A percentile compares a stretch with the other conserved stretches of the same genome.
phyloP scores from a whole-genome alignment of 1,284 basidiomycete genomes.

The Pseudozyma thailandica region DNA sequence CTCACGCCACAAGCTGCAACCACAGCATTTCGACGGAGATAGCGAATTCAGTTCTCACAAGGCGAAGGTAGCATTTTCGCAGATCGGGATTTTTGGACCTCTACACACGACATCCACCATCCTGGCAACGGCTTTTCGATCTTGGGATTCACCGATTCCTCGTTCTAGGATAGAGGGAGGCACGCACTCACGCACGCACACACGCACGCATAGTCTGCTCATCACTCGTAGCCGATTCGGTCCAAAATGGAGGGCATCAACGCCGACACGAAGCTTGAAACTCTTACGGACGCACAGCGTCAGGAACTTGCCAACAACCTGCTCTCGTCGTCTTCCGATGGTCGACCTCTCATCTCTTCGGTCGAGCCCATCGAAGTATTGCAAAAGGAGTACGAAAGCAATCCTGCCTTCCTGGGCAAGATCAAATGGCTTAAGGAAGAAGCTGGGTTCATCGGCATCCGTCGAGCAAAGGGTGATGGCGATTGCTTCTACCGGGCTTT shows the following conservation, averaged over 20 bases:
- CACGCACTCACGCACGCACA: no score
- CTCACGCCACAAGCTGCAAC: no score
- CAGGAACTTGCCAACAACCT: constrained; percentile 52
- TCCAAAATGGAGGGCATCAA: constrained; percentile 45
- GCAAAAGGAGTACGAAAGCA: constrained; percentile 45
- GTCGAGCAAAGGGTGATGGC: constrained; percentile 58
- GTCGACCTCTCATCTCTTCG: constrained; percentile 42
- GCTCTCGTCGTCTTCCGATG: constrained; percentile 28
- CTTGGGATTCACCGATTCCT: no score
- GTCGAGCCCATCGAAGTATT: constrained; percentile 52
- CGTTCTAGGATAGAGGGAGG: no score
- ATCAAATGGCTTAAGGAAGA: constrained; percentile 53
- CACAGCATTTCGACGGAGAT: no score
- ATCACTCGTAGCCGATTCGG: no score
- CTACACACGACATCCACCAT: no score
- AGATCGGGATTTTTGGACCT: no score
- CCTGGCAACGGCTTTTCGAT: no score
- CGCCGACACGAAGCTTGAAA: constrained; percentile 33
- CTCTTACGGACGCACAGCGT: constrained; percentile 49
- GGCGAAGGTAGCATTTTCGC: no score
- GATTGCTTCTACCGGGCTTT: constrained; percentile 65
- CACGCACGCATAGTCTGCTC: no score
- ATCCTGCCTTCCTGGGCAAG: constrained; percentile 47
- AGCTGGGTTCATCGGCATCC: constrained; percentile 50
- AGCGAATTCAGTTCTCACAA: no score